A percentile compares a stretch with the other conserved stretches of the same genome.
Conservation (phyloP, 2,329 filamentous ascomycete genomes). For the Tolypocladium ovalisporum region DNA sequence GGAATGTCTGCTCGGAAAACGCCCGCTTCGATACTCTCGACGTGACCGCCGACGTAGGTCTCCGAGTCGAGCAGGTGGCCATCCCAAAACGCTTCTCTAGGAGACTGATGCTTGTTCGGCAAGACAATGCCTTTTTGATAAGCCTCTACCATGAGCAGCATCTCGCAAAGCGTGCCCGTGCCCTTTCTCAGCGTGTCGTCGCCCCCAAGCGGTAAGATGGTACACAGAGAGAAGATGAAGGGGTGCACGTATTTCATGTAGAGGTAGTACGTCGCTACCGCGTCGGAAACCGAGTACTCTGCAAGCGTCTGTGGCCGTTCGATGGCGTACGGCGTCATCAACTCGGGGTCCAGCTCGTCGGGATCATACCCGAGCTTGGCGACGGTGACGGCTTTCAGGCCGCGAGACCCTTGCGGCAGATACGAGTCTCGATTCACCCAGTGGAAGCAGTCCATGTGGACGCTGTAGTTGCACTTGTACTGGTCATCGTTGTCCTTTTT, state of each 20-base stretch:
- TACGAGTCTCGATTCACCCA: conserved; percentile 99
- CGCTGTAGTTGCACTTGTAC: conserved; percentile 91
- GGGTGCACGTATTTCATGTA: conserved; percentile 99
- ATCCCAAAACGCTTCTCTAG: conserved; percentile 91
- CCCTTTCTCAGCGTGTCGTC: conserved; percentile 92
- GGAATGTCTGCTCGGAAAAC: conserved; percentile 95
- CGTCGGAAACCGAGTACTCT: conserved; percentile 98
- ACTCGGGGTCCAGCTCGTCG: conserved; percentile 90
- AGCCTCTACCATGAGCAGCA: conserved; percentile 98
- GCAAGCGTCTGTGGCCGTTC: conserved; percentile 90
- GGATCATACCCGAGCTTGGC: conserved; percentile 97
- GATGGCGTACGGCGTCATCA: conserved; percentile 88
- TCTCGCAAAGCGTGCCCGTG: conserved; percentile 97
- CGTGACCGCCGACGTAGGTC: conserved; percentile 95
- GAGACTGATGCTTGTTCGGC: conserved; percentile 89
- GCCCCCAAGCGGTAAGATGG: conserved; percentile 83
- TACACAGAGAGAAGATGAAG: conserved; percentile 97
- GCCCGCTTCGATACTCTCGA: conserved; percentile 97
- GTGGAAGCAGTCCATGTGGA: conserved; percentile 97
- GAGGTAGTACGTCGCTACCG: conserved; percentile 94
- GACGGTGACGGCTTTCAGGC: conserved; percentile 93
- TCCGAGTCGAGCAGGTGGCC: conserved; percentile 93
- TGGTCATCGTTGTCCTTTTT: conserved; percentile 91
- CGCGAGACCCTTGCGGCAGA: conserved; percentile 90
- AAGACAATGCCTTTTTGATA: conserved; percentile 86